Evolutionary conservation across 331 rosid species (phyloP), one percentile per base, ranked within the genome.

Genomic region (Malus hybrid): DNA sequence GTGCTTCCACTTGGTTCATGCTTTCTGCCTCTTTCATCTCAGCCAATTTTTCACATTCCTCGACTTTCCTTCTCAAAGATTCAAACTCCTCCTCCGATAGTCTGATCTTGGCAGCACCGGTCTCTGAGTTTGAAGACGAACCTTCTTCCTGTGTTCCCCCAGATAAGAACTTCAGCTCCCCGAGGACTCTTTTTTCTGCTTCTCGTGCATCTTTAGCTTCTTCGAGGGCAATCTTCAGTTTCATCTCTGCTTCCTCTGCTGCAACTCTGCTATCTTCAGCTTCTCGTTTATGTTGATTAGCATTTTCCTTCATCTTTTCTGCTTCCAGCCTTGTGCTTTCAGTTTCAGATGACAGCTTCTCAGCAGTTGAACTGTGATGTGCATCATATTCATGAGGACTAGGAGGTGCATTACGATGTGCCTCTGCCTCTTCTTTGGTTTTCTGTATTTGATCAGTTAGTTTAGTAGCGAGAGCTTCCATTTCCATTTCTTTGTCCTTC

Each of bases 131-230:
- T 6, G 78, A 52, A 19, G 61, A 72, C 16, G 18, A 11, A 4
- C 29, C 32, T 2, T 18, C 60, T 1, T 72, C 81, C n/a, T 65
- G 88, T 75, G 71, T 28, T 16, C 68, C 90, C 7, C 27, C 46
- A 6, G 90, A 79, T 10, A 87, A 29, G 59, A 67, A 72, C 73
- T 80, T 87, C 75, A 93, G 85, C 75, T 85, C 87, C 10, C 72
- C 82, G 4, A 89, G 64, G 12, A 85, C 94, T 77, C 71, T 83
- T 72, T 70, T 76, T 79, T 91, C 88, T 57, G 89, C 88, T 70
- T 76, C 91, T 82, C 81, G 86, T 68, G 91, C 96, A 72, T 74
- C 85, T 72, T 84, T 83, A 27, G 82, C 92, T 80, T 88, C 93
- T 71, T 48, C 70, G 64, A 71, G 44, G 18, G 81, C 72, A 16